These are phyloP conservation scores for Verticillium isaacii DNA, from an alignment of 2,329 filamentous ascomycete genomes.

Conservation along the genomic window DNA sequence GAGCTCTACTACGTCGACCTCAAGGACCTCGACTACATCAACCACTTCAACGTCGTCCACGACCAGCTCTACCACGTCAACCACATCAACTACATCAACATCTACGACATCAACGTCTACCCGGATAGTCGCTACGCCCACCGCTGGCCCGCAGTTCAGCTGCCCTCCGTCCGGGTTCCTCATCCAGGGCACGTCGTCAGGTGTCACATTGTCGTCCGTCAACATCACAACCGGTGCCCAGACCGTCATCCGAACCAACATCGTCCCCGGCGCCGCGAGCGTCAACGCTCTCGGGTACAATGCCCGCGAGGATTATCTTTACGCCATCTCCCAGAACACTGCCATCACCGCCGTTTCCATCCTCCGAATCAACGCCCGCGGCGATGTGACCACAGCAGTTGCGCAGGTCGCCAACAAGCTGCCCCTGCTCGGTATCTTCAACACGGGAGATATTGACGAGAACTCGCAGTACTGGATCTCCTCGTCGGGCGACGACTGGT, in stretches of 20 bases:
- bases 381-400: slow-evolving; percentile 9
- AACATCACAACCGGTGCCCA: slow-evolving; percentile 8
- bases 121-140: neutral
- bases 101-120: neutral
- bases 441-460: slow-evolving; percentile 17
- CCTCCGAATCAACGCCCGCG: slow-evolving; percentile 15
- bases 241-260: neutral
- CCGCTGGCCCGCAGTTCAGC: slow-evolving; percentile 1
- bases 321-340: slow-evolving; percentile 8
- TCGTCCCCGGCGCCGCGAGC: slow-evolving; percentile 6
- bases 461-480: slow-evolving; percentile 13
- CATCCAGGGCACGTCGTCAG: slow-evolving; percentile 4
- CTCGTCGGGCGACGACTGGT: slow-evolving; percentile 8
- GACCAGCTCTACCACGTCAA: neutral
- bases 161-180: slow-evolving; percentile 11
- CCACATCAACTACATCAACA: neutral
- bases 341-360: slow-evolving; percentile 3
- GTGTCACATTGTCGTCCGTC: slow-evolving; percentile 9
- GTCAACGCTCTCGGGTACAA: slow-evolving; percentile 21
- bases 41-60: neutral
- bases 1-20: neutral
- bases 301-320: slow-evolving; percentile 16
- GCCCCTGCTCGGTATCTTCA: slow-evolving; percentile 5
- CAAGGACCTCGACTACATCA: neutral
- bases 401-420: neutral